phyloP scores from a whole-genome alignment of 225 moss, liverwort and hornwort genomes.

The Asterella californica region DNA sequence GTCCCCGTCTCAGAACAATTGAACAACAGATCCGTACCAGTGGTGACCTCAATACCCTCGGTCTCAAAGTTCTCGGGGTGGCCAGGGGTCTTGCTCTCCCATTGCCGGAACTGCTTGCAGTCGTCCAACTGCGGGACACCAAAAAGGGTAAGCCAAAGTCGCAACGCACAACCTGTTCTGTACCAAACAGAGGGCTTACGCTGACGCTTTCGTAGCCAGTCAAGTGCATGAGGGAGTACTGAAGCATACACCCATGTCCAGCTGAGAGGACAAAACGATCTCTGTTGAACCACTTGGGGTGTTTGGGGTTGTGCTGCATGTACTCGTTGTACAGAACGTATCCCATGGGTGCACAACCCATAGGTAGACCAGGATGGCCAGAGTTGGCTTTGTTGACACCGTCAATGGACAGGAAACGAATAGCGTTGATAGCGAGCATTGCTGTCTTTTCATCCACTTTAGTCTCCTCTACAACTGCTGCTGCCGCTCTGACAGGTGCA shows the following conservation, averaged over 20 bases:
- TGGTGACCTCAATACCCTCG: constrained; percentile 85
- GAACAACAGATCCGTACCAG: no score
- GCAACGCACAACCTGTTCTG: no score
- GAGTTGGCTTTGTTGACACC: constrained; percentile 99
- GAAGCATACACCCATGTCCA: constrained; percentile 91
- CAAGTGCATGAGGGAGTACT: constrained; percentile 89
- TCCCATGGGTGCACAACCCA: constrained; percentile 97
- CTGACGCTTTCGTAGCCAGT: constrained; percentile 73
- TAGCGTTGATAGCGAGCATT: constrained; percentile 81
- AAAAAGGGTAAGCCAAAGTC: no score
- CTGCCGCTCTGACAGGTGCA: no score
- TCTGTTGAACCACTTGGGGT: constrained; percentile 82
- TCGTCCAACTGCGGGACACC: constrained; percentile 74
- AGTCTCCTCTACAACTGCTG: no score
- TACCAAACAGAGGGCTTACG: constrained; percentile 35
- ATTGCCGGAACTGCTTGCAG: constrained; percentile 87
- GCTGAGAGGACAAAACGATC: constrained; percentile 88
- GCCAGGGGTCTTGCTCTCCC: constrained; percentile 76
- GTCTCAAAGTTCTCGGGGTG: constrained; percentile 98
- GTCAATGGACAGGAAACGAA: constrained; percentile 83
- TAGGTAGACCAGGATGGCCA: constrained; percentile 89
- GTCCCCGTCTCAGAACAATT: no score
- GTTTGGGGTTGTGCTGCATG: constrained; percentile 87
- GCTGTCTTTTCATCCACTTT: no score
- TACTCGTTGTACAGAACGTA: constrained; percentile 95